Conservation (phyloP, 192 early-diverging fungal species). For the Umbelopsis sp. region DNA sequence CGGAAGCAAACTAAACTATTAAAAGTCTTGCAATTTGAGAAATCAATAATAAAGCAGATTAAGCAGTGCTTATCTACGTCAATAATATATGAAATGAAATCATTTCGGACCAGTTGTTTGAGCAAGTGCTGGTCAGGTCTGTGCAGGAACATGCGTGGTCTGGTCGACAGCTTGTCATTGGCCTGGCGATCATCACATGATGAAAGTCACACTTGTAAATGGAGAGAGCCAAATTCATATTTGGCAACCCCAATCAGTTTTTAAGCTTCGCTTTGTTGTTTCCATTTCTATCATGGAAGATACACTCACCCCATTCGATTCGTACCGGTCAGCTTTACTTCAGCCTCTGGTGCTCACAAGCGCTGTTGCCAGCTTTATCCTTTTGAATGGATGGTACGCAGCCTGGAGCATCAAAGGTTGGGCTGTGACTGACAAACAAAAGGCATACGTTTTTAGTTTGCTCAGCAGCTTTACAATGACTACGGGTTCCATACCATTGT, state of each 20-base stretch:
- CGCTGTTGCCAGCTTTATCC: not conserved
- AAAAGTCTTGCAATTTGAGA: too few species aligned
- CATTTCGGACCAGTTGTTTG: too few species aligned
- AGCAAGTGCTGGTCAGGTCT: too few species aligned
- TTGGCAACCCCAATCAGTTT: slow-evolving; percentile 16
- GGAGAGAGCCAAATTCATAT: too few species aligned
- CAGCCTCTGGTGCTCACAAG: not conserved
- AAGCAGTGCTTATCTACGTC: too few species aligned
- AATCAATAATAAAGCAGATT: too few species aligned
- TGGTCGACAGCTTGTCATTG: not conserved
- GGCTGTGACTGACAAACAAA: slow-evolving; percentile 14
- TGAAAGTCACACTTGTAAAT: not conserved
- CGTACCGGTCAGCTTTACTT: not conserved
- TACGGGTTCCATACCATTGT: slow-evolving; percentile 26
- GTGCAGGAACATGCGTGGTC: not conserved
- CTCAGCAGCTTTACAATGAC: slow-evolving; percentile 35
- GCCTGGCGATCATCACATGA: slow-evolving; percentile 11
- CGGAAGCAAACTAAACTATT: too few species aligned
- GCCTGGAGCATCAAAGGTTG: not conserved
- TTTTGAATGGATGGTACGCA: not conserved
- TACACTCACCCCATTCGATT: slow-evolving; percentile 16
- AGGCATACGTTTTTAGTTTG: slow-evolving; percentile 33
- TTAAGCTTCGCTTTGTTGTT: slow-evolving; percentile 17
- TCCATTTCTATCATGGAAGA: not conserved
- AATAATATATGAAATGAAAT: too few species aligned